Evolutionary conservation across 805 yeast species (phyloP), one percentile per base, ranked within the genome.

Genomic region (Millerozyma miso): DNA sequence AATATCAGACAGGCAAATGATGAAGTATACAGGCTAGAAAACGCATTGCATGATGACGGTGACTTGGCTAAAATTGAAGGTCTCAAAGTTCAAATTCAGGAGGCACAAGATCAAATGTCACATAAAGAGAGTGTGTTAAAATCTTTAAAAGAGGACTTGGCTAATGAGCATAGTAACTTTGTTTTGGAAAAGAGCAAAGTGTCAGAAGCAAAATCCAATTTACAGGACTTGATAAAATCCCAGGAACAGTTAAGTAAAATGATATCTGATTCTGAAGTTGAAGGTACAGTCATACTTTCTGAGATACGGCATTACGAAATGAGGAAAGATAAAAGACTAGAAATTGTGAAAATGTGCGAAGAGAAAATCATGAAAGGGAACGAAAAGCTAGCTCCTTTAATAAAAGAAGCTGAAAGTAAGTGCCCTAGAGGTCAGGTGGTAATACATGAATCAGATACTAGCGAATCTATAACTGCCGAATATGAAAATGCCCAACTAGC

Each of bases 361-460:
- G 36, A 34, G 12, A 50, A 48, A 14, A 36, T 58, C 7, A 34
- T 31, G 10, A 45, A 48, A 2, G 50, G 59, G 4, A 41, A 47
- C 4, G 46, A 38, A 4, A 55, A 48, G 10, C 38, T 49, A 4
- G 36, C 33, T 6, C 59, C 56, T n/a, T 39, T 56, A 7, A 41
- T 51, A 10, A 46, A 23, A 13, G 51, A 50, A 20, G 76, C 74
- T 3, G 56, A 59, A 45, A 51, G 61, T 19, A 67, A 72, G 38
- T 81, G 88, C 51, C 46, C 71, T 0, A 55, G 75, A 33, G 79
- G 73, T 6, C 75, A 72, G 15, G 73, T 81, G 1, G 58, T 58
- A 3, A 48, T 71, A 1, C 44, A 59, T 4, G 69, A 64, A 0
- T 58, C 71, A 0, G 74, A 73, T 33, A 66, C 76, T 1, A 60